phyloP scores from a whole-genome alignment of 495 filamentous ascomycete species.

The Penicillium coprophilum region DNA sequence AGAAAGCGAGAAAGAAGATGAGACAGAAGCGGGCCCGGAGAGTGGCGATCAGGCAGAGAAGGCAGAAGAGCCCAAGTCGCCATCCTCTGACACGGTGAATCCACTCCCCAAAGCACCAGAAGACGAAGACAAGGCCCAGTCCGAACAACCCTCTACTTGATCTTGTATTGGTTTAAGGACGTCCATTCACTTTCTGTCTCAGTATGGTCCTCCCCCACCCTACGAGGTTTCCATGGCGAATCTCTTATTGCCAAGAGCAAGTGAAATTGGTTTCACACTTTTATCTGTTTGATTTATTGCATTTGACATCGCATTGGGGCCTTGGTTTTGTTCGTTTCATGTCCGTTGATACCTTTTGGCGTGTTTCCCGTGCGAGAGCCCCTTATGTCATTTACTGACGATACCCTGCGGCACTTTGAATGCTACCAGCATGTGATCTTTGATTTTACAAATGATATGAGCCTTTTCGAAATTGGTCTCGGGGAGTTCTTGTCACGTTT shows the following conservation, averaged over 20 bases:
- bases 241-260: background rate
- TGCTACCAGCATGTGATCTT: constrained; percentile 4
- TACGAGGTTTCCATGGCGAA: background rate
- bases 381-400: constrained; percentile 28
- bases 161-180: background rate
- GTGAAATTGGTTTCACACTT: background rate
- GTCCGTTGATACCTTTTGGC: constrained; percentile 23
- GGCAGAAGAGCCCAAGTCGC: constrained; percentile 9
- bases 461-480: background rate
- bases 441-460: constrained; percentile 8
- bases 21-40: constrained; percentile 6
- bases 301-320: constrained; percentile 8
- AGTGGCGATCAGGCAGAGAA: constrained; percentile 9
- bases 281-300: constrained; percentile 6
- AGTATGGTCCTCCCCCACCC: background rate
- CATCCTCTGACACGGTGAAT: constrained; percentile 8
- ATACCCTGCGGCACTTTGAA: constrained; percentile 27
- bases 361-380: constrained; percentile 18
- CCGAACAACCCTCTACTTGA: background rate
- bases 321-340: constrained; percentile 10
- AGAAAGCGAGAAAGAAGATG: constrained; percentile 1
- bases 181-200: too few species aligned
- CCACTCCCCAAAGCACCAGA: constrained; percentile 4
- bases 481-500: background rate
- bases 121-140: background rate